phyloP scores from a whole-genome alignment of 805 yeast genomes.

The Saccharomycopsis sp. region DNA sequence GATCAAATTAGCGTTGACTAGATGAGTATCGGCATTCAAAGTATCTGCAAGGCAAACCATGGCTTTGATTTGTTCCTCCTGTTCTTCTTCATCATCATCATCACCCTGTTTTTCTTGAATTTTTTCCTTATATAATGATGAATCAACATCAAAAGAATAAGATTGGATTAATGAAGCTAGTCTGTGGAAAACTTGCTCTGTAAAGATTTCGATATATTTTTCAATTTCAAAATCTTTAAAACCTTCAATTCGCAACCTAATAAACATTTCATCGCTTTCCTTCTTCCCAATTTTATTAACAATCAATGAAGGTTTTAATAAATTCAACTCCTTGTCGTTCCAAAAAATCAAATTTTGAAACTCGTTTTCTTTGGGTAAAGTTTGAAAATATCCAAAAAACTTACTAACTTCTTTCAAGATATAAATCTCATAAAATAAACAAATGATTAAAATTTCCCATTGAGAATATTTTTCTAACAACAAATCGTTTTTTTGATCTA shows the following conservation, averaged over 20 bases:
- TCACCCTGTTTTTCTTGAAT: constrained; percentile 22
- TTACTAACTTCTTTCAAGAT: constrained; percentile 34
- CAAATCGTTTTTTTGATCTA: constrained; percentile 22
- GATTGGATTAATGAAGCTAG: constrained; percentile 80
- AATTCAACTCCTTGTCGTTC: constrained; percentile 47
- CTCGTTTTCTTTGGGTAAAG: constrained; percentile 53
- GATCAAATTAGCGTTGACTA: constrained; percentile 63
- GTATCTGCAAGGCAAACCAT: constrained; percentile 94
- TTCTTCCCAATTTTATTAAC: constrained; percentile 60
- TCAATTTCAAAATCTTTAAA: constrained; percentile 30
- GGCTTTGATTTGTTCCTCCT: constrained; percentile 39
- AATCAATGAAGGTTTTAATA: constrained; percentile 61
- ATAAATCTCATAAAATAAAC: constrained; percentile 51
- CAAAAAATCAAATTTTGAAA: constrained; percentile 50
- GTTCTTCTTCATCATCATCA: constrained; percentile 21
- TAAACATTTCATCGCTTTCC: constrained; percentile 52
- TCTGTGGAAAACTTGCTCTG: constrained; percentile 51
- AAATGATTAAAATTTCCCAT: constrained; percentile 73
- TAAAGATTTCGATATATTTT: constrained; percentile 22
- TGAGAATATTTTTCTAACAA: constrained; percentile 36
- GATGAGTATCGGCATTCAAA: constrained; percentile 72
- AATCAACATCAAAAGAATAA: constrained; percentile 79
- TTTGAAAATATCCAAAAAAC: constrained; percentile 65
- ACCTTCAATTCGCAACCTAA: constrained; percentile 31
- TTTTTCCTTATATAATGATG: constrained; percentile 24